Conservation (phyloP, 2,329 filamentous ascomycete species). For the Biscogniauxia marginata region DNA sequence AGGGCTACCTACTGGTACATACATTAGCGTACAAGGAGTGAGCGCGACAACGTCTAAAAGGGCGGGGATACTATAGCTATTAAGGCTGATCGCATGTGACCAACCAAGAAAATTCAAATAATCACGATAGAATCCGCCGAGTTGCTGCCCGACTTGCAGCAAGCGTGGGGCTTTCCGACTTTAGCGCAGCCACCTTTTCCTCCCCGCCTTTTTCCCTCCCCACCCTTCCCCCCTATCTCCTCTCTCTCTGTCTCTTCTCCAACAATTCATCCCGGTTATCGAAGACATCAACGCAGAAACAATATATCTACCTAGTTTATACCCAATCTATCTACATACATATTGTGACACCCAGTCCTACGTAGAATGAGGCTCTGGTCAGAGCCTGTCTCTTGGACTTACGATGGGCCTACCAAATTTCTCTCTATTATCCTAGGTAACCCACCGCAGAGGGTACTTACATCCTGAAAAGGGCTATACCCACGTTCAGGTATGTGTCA, state of each 20-base stretch:
- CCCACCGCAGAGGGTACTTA: not conserved
- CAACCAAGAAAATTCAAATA: not conserved
- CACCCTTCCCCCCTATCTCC: not conserved
- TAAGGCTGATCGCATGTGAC: constrained; percentile 1
- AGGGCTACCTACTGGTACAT: not conserved
- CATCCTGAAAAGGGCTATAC: not conserved
- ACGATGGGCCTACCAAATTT: not conserved
- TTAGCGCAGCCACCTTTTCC: too few relatives aligned
- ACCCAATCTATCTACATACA: not conserved
- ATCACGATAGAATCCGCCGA: not conserved
- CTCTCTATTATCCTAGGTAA: not conserved
- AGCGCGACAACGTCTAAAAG: too few relatives aligned
- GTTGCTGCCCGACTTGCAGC: not conserved
- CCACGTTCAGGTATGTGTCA: not conserved
- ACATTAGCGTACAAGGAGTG: too few relatives aligned
- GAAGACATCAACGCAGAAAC: too few relatives aligned
- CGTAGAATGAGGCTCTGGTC: not conserved
- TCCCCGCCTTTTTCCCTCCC: not conserved
- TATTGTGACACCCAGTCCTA: not conserved
- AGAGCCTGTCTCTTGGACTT: not conserved
- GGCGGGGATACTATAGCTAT: not conserved
- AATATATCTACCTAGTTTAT: too few relatives aligned
- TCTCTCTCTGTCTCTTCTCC: not conserved
- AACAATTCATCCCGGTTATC: not conserved
- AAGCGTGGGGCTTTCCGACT: not conserved